phyloP scores from a whole-genome alignment of 108 stramenopile genomes.

The Cyclotella choctawhatcheeana region DNA sequence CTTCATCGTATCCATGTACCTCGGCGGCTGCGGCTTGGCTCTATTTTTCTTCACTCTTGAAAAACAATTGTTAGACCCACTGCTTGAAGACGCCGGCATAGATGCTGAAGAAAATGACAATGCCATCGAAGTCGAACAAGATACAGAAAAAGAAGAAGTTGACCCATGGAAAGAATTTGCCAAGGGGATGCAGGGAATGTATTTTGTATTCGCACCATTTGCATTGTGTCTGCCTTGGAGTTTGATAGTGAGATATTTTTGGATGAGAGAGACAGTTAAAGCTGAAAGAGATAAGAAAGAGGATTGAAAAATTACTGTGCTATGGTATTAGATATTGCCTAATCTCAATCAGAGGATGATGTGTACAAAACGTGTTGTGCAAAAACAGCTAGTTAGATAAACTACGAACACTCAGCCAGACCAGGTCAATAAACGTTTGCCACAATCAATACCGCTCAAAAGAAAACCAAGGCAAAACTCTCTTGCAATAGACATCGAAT shows the following conservation, averaged over 20 bases:
- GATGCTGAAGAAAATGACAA: conserved; percentile 10
- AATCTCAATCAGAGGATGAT: conserved; percentile 1
- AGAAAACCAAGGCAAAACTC: conserved; percentile 21
- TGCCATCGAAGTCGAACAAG: not conserved
- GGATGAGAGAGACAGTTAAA: conserved; percentile 37
- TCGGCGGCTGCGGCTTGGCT: conserved; percentile 33
- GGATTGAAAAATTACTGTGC: conserved; percentile 5
- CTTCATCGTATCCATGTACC: conserved; percentile 37
- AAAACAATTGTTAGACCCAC: conserved; percentile 30
- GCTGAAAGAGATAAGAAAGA: conserved; percentile 33
- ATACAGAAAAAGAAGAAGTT: conserved; percentile 11
- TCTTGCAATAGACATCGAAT: not conserved
- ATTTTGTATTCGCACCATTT: conserved; percentile 46
- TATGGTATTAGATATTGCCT: not conserved
- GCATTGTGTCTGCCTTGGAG: conserved; percentile 47
- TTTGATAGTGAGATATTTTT: conserved; percentile 41
- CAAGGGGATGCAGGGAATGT: conserved; percentile 45
- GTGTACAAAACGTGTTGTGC: no score
- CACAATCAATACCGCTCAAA: conserved; percentile 8
- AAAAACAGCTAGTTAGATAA: not conserved
- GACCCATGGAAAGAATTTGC: conserved; percentile 52
- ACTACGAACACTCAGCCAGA: not conserved
- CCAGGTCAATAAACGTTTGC: not conserved
- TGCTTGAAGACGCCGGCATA: conserved; percentile 6
- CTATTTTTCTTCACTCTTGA: conserved; percentile 37